These are phyloP conservation scores for Seiridium unicorne DNA, from an alignment of 2,329 filamentous ascomycete species.

Conservation along the genomic window DNA sequence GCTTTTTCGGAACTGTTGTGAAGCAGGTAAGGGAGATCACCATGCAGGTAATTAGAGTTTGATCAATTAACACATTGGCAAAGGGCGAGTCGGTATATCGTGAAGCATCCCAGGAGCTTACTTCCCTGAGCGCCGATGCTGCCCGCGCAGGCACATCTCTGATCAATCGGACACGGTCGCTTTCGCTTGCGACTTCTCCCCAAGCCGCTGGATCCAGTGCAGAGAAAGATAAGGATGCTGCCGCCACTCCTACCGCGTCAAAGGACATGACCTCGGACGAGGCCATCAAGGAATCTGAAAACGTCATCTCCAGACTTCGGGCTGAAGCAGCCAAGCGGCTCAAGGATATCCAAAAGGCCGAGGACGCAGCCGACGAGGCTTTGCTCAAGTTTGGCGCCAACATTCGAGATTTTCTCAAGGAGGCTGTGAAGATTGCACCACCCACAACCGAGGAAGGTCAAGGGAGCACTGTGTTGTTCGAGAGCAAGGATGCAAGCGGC, in stretches of 20 bases:
- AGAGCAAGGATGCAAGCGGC: slow-evolving; percentile 86
- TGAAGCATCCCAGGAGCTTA: slow-evolving; percentile 82
- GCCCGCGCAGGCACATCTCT: slow-evolving; percentile 67
- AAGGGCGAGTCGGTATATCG: slow-evolving; percentile 81
- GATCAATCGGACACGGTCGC: slow-evolving; percentile 69
- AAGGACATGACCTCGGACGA: slow-evolving; percentile 40
- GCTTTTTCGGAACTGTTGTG: slow-evolving; percentile 86
- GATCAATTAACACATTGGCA: neutral
- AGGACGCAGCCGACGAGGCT: slow-evolving; percentile 95
- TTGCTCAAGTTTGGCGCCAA: slow-evolving; percentile 88
- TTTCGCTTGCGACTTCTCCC: slow-evolving; percentile 59
- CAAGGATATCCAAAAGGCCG: slow-evolving; percentile 85
- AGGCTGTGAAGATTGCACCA: slow-evolving; percentile 85
- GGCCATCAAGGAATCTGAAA: slow-evolving; percentile 48
- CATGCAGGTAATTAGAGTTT: no score
- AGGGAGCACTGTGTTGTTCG: slow-evolving; percentile 74
- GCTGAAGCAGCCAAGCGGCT: slow-evolving; percentile 77
- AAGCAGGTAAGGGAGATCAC: slow-evolving; percentile 65
- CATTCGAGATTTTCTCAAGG: slow-evolving; percentile 82
- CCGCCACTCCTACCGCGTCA: slow-evolving; percentile 44
- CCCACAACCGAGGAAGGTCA: slow-evolving; percentile 54
- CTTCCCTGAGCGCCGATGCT: slow-evolving; percentile 76
- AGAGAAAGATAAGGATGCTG: slow-evolving; percentile 34
- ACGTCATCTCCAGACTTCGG: slow-evolving; percentile 74
- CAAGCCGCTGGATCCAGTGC: slow-evolving; percentile 21